Evolutionary conservation across 2,329 filamentous ascomycete genomes (phyloP), one percentile per base, ranked within the genome.

Genomic region (Phaeoacremonium minimum): DNA sequence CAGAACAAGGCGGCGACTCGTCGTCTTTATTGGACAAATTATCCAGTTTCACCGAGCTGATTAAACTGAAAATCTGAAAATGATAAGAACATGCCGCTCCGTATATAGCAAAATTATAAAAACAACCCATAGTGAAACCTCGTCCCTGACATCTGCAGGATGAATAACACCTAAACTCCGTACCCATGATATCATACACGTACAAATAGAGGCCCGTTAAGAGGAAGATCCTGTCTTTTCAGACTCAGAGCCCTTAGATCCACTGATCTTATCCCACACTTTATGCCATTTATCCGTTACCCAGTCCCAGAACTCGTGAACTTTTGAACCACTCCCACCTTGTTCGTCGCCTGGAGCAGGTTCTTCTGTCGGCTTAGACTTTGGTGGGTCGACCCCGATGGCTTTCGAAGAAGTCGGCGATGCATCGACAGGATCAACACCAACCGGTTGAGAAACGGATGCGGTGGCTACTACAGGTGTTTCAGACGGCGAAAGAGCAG

Each of bases 261-360:
- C 41, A 4, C 33, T 61, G 14, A 74, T 56, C 46, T 70, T 68
- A 26, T 60, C 55, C 70, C 68, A 73, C 15, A 66, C 55, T 20
- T 67, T 55, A 19, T 57, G 60, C 11, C 75, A 50, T 42, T 74
- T 67, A 22, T 63, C 66, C 3, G 61, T 67, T 11, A 77, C 46
- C 73, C 73, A 77, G 33, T 70, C 59, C 69, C 71, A 76, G 20
- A 69, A 60, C 5, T 56, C 55, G 41, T 67, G 52, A 13, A 58
- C 47, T 3, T 48, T 40, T n/a, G 55, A 51, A 20, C 57, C 52
- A 1, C 57, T 46, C 6, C 54, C 46, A 4, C 51, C 50, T 4
- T 56, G 50, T 30, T 52, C 50, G 11, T 35, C 35, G 13, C 52
- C 43, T n/a, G 20, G 38, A 12, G 47, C 45, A 7, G 38, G 46